Evolutionary conservation across 225 moss, liverwort and hornwort species (phyloP), one percentile per base, ranked within the genome.

Genomic region (Polytrichum formosum): DNA sequence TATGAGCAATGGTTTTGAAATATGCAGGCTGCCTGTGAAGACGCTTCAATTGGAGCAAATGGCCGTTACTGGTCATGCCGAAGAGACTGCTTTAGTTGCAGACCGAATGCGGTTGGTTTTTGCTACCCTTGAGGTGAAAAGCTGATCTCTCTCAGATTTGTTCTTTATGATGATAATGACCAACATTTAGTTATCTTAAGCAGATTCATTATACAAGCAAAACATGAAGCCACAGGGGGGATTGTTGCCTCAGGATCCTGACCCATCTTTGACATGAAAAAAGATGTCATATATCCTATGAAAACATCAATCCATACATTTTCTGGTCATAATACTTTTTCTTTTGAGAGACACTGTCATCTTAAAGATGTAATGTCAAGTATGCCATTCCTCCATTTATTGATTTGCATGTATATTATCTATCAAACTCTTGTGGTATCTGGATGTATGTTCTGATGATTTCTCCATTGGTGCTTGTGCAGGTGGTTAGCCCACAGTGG

Each of bases 71-170:
- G 94, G 94, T 23, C 83, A 90, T 82, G 87, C 88, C 55, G 92
- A 90, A 78, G 92, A 94, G 78, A 88, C 90, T 63, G 88, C 92
- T 78, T 53, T 94, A 64, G 90, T 94, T 83, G 88, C 94, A 76
- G 92, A 94, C 28, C 86, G 94, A 53, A 94, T 94, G 94, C 91
- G 92, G 69, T 72, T 94, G 68, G 92, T 94, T 23, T 94, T 91
- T 76, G 77, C 80, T 65, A 94, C 94, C 27, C 81, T 94, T 65
- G 94, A 92, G 92, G 93, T 94, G 70, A 13, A 46, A 46, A 46
- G 13, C 46, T 16, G 46, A 46, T 16, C 46, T 13, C 10, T 37
- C 4, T n/a, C 5, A 10, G 19, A 56, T 46, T 63, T 81, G 65
- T 69, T 35, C 10, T 31, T 26, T 27, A 22, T n/a, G n/a, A 6